Conservation (phyloP, 306 rosid genomes). For the Trichosanthes cucumerina region DNA sequence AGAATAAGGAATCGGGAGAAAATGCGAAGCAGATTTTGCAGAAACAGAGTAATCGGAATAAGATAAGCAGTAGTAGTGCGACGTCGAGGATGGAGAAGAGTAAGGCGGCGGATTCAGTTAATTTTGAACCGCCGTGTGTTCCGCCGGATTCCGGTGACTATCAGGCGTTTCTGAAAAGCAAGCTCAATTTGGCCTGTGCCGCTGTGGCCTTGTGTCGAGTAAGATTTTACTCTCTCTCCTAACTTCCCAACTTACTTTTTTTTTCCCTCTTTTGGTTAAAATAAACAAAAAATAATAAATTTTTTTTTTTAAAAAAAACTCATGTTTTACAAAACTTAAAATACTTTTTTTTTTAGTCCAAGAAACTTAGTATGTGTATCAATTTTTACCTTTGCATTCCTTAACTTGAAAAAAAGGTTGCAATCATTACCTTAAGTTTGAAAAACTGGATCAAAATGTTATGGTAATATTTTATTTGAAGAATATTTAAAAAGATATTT, state of each 20-base stretch:
- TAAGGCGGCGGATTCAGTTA: not conserved
- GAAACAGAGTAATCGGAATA: not conserved
- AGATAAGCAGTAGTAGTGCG: not conserved
- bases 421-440: too few relatives aligned
- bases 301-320: too few relatives aligned
- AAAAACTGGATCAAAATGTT: too few relatives aligned
- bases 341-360: too few relatives aligned
- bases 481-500: too few relatives aligned
- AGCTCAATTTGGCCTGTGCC: slow-evolving; percentile 86
- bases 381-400: too few relatives aligned
- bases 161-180: slow-evolving; percentile 67
- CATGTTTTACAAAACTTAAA: too few relatives aligned
- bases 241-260: too few relatives aligned
- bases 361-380: too few relatives aligned
- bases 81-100: not conserved
- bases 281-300: too few relatives aligned
- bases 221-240: slow-evolving; percentile 3
- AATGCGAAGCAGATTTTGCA: not conserved
- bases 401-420: too few relatives aligned
- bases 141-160: slow-evolving; percentile 45
- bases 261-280: too few relatives aligned
- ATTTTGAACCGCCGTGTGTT: slow-evolving; percentile 3
- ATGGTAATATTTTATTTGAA: not conserved
- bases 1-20: slow-evolving; percentile 11
- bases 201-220: slow-evolving; percentile 72